These are phyloP conservation scores for Picochlorum sp. DNA, from an alignment of 139 green algal genomes.

Conservation along the genomic window DNA sequence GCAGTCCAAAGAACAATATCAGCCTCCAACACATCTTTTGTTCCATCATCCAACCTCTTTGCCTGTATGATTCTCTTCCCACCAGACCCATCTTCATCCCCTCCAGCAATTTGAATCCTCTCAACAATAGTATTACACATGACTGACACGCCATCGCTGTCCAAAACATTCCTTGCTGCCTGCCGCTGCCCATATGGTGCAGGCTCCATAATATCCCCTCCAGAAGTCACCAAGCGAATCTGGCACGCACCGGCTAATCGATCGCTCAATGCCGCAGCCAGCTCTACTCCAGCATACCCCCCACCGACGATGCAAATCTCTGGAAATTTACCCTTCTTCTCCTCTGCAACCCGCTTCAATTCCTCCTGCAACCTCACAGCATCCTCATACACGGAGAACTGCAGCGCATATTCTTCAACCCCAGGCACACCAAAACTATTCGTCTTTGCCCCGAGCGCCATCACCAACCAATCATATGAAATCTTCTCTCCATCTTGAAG, in stretches of 20 bases:
- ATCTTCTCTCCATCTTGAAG: slow-evolving; percentile 45
- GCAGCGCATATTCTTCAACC: slow-evolving; percentile 66
- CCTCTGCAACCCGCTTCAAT: neutral
- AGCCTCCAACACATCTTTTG: slow-evolving; percentile 37
- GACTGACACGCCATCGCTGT: slow-evolving; percentile 48
- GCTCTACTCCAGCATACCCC: slow-evolving; percentile 86
- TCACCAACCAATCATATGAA: slow-evolving; percentile 84
- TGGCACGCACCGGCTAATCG: slow-evolving; percentile 32
- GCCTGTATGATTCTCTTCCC: neutral
- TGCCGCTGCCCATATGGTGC: slow-evolving; percentile 53
- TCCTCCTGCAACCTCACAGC: slow-evolving; percentile 24
- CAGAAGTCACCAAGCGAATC: slow-evolving; percentile 61
- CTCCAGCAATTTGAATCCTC: slow-evolving; percentile 12
- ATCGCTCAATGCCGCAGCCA: slow-evolving; percentile 68
- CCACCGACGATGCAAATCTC: slow-evolving; percentile 70
- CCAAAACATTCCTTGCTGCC: slow-evolving; percentile 47
- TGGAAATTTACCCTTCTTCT: neutral
- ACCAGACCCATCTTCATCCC: neutral
- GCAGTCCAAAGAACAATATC: slow-evolving; percentile 87
- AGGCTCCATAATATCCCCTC: slow-evolving; percentile 51
- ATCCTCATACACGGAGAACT: slow-evolving; percentile 77
- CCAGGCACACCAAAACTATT: slow-evolving; percentile 63
- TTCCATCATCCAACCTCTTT: slow-evolving; percentile 21
- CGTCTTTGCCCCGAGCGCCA: slow-evolving; percentile 68
- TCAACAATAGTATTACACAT: slow-evolving; percentile 34